Percentiles rank a stretch among this genome's conserved stretches.
These are phyloP conservation scores for Diospyros kaki DNA, from an alignment of 148 eudicot species.

Conservation along the genomic window DNA sequence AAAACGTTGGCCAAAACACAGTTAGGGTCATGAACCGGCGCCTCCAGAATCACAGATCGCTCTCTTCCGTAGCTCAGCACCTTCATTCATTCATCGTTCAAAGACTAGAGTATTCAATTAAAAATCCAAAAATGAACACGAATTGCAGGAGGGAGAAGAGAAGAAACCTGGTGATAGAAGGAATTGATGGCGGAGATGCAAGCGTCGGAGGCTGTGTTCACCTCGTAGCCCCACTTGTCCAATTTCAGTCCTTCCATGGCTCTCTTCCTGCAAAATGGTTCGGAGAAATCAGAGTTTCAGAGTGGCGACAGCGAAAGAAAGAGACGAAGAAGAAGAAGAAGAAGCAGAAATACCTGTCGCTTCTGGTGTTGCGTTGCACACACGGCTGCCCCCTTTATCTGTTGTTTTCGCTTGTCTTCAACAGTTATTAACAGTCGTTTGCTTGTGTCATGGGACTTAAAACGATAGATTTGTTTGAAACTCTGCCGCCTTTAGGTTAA, in stretches of 20 bases:
- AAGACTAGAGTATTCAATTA: neutral
- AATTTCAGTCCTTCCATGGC: conserved; percentile 22
- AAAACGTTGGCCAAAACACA: conserved; percentile 78
- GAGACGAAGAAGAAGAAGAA: too few relatives aligned
- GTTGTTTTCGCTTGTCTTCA: too few relatives aligned
- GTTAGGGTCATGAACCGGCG: conserved; percentile 49
- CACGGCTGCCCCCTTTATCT: too few relatives aligned
- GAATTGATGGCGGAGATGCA: conserved; percentile 77
- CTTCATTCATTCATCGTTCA: conserved; percentile 29
- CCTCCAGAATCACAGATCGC: conserved; percentile 65
- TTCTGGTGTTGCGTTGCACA: too few relatives aligned
- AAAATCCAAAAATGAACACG: neutral
- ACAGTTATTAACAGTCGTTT: too few relatives aligned
- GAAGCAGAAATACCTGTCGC: too few relatives aligned
- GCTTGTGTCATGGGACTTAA: too few relatives aligned
- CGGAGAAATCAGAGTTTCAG: too few relatives aligned
- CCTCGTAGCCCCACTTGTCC: conserved; percentile 75
- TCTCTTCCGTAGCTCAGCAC: conserved; percentile 72
- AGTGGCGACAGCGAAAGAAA: too few relatives aligned
- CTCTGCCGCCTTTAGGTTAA: too few relatives aligned
- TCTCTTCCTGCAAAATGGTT: too few relatives aligned
- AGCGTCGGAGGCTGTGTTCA: conserved; percentile 56
- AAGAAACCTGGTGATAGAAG: conserved; percentile 65
- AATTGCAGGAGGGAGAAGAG: neutral
- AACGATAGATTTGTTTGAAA: too few relatives aligned